Conservation (phyloP, 257 asterid genomes). For the Solanum gandarillasii region DNA sequence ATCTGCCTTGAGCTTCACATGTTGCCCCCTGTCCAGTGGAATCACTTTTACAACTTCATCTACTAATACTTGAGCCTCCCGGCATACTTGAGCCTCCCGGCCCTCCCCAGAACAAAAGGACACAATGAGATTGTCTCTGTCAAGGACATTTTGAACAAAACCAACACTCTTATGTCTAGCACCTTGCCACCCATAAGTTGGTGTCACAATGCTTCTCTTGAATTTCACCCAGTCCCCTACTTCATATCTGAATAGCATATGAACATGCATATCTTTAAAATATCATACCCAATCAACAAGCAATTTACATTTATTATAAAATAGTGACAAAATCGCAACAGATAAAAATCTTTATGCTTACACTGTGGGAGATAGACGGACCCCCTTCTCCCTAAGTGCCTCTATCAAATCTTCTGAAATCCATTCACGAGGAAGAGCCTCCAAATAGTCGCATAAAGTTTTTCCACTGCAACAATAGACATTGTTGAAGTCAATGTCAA, state of each 20-base stretch:
- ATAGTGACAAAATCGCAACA: neutral
- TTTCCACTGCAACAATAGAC: constrained; percentile 60
- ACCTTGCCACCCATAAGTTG: constrained; percentile 91
- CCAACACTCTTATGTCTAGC: constrained; percentile 89
- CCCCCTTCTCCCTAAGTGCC: constrained; percentile 63
- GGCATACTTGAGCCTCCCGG: constrained; percentile 58
- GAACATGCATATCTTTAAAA: neutral
- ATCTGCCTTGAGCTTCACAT: constrained; percentile 81
- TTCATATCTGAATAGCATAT: constrained; percentile 49
- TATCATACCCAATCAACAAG: neutral
- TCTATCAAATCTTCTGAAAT: constrained; percentile 90
- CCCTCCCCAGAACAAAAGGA: constrained; percentile 84
- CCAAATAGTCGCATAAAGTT: constrained; percentile 79
- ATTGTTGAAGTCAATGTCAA: constrained; percentile 1
- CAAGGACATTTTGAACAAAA: constrained; percentile 81
- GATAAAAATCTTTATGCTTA: constrained; percentile 16
- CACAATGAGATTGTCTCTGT: constrained; percentile 64
- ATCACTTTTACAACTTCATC: constrained; percentile 83
- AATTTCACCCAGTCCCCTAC: constrained; percentile 94
- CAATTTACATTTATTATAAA: neutral
- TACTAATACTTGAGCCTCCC: constrained; percentile 56
- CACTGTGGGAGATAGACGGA: constrained; percentile 76
- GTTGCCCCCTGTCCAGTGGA: constrained; percentile 97
- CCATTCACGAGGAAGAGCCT: constrained; percentile 98
- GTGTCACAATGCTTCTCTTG: constrained; percentile 58